These are phyloP conservation scores for Scleroderma citrinum DNA, from an alignment of 768 basidiomycete genomes.

Conservation along the genomic window DNA sequence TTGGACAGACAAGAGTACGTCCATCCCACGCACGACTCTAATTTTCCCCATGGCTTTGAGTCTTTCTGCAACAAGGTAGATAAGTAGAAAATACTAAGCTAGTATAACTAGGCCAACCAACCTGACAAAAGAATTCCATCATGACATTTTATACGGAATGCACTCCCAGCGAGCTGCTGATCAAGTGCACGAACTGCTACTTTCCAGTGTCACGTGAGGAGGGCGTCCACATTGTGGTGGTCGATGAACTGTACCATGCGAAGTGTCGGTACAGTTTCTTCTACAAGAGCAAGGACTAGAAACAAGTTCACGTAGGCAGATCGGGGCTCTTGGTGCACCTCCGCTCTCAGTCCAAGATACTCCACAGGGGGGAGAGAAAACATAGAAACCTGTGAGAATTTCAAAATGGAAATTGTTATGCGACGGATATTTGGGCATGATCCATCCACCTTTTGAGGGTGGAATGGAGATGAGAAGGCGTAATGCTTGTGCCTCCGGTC, in stretches of 20 bases:
- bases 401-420: too few relatives aligned
- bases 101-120: constrained; percentile 7
- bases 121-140: constrained; percentile 17
- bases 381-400: too few relatives aligned
- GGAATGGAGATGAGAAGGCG: constrained; percentile 30
- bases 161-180: not conserved
- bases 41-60: not conserved
- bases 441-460: constrained; percentile 38
- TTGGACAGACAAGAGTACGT: too few relatives aligned
- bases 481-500: constrained; percentile 20
- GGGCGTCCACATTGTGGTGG: constrained; percentile 7
- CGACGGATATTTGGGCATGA: too few relatives aligned
- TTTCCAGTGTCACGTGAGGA: constrained; percentile 13
- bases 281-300: constrained; percentile 6
- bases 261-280: constrained; percentile 13
- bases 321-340: not conserved
- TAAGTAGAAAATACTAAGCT: not conserved
- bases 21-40: not conserved
- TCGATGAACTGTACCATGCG: constrained; percentile 16
- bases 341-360: constrained; percentile 11
- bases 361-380: constrained; percentile 9
- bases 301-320: constrained; percentile 7
- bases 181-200: constrained; percentile 5
- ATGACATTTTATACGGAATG: constrained; percentile 18
- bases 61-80: not conserved